Conservation (phyloP, 148 eudicot genomes). For the Heliamphora exappendiculata region DNA sequence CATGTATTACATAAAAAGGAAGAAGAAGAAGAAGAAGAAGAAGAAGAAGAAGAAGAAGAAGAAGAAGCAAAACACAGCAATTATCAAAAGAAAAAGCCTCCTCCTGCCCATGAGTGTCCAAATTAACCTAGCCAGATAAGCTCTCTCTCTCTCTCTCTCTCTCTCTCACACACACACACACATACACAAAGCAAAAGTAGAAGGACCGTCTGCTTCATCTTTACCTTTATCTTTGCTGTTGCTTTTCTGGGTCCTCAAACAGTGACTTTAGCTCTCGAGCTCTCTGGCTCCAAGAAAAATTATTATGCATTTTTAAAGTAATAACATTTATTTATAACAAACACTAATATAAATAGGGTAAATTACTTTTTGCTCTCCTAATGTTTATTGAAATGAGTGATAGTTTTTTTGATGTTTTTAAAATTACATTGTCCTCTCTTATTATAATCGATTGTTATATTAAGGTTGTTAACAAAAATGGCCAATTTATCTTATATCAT, state of each 20-base stretch:
- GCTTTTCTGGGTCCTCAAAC: conserved; percentile 17
- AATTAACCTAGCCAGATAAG: too few species aligned
- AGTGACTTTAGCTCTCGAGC: conserved; percentile 11
- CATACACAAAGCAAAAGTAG: neutral
- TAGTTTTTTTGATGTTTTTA: too few species aligned
- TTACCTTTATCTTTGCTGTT: conserved; percentile 19
- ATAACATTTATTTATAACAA: too few species aligned
- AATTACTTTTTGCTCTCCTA: too few species aligned
- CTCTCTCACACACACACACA: neutral
- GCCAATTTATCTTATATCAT: too few species aligned
- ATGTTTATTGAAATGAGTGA: too few species aligned
- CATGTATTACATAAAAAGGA: conserved; percentile 8
- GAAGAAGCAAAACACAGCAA: neutral
- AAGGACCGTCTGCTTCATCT: conserved; percentile 9
- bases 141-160: neutral
- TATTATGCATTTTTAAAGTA: too few species aligned
- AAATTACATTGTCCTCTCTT: too few species aligned
- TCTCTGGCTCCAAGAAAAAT: neutral
- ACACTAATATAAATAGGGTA: too few species aligned
- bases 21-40: neutral
- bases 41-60: neutral
- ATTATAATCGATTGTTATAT: too few species aligned
- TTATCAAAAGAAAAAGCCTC: conserved; percentile 19
- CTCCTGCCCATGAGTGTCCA: neutral
- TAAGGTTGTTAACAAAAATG: too few species aligned